These are phyloP conservation scores for Clohesyomyces aquaticus DNA, from an alignment of 495 filamentous ascomycete species.

Conservation along the genomic window DNA sequence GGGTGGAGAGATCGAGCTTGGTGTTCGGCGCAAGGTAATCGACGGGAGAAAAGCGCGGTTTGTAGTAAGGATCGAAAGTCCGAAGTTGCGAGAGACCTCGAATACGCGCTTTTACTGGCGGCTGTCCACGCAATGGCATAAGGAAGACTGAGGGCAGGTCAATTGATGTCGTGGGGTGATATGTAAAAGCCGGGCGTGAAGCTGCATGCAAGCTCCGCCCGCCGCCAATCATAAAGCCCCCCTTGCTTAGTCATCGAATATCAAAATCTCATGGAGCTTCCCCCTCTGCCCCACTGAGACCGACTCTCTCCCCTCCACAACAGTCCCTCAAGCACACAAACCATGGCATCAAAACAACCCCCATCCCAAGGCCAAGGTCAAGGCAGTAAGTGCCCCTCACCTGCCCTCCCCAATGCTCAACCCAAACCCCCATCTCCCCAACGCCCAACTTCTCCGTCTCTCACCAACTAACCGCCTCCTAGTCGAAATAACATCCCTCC, in stretches of 20 bases:
- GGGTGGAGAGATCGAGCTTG: slow-evolving; percentile 50
- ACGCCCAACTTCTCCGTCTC: background rate
- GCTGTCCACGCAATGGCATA: slow-evolving; percentile 4
- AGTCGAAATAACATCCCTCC: slow-evolving; percentile 69
- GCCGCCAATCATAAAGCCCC: background rate
- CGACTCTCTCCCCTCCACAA: too few relatives aligned
- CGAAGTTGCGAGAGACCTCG: too few relatives aligned
- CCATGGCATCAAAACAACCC: slow-evolving; percentile 34
- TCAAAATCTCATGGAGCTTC: too few relatives aligned
- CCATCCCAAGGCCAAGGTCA: slow-evolving; percentile 11
- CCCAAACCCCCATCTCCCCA: background rate
- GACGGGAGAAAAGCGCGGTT: background rate
- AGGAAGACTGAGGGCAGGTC: background rate
- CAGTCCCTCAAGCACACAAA: too few relatives aligned
- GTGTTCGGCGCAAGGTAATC: background rate
- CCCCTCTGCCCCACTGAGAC: too few relatives aligned
- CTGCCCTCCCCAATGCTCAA: background rate
- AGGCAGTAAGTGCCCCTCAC: slow-evolving; percentile 5
- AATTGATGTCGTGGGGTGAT: background rate
- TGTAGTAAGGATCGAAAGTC: background rate
- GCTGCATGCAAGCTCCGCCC: slow-evolving; percentile 1
- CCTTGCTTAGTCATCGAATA: background rate
- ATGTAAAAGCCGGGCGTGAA: slow-evolving; percentile 1
- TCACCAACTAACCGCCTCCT: slow-evolving; percentile 8
- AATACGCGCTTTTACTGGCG: too few relatives aligned